These are phyloP conservation scores for Amanita pallidorosea DNA, from an alignment of 768 basidiomycete genomes.

Conservation along the genomic window DNA sequence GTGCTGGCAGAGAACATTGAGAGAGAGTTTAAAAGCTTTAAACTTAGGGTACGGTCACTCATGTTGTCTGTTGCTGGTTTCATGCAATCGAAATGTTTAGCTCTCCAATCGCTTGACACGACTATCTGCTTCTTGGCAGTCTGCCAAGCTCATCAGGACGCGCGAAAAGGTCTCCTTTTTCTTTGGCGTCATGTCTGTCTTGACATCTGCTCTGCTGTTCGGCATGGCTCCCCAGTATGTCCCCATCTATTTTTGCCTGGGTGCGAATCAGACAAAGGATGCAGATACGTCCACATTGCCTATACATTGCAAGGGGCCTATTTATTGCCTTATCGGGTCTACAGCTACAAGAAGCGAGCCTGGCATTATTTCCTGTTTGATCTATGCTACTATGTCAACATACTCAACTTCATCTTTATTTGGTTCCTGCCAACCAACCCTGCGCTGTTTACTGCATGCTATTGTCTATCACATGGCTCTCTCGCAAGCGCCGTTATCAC, in stretches of 20 bases:
- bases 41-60: constrained; percentile 53
- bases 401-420: constrained; percentile 85
- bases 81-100: constrained; percentile 24
- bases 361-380: constrained; percentile 96
- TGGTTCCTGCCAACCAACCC: constrained; percentile 79
- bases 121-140: constrained; percentile 84
- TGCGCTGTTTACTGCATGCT: constrained; percentile 82
- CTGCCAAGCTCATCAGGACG: constrained; percentile 76
- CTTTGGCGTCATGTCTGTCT: constrained; percentile 83
- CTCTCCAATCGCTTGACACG: constrained; percentile 70
- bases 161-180: constrained; percentile 87
- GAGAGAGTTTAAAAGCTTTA: constrained; percentile 78
- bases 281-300: constrained; percentile 81
- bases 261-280: constrained; percentile 9
- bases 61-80: not conserved
- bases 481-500: constrained; percentile 93
- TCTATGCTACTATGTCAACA: constrained; percentile 87
- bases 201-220: constrained; percentile 78
- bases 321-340: constrained; percentile 76
- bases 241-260: constrained; percentile 6
- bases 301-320: constrained; percentile 73
- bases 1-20: constrained; percentile 69
- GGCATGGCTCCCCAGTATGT: constrained; percentile 81
- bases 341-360: constrained; percentile 81
- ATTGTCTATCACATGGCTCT: constrained; percentile 84